A percentile compares a stretch with the other conserved stretches of the same genome.
Evolutionary conservation across 176 grass and related monocot species (phyloP).

Genomic region (Juncus inflexus): DNA sequence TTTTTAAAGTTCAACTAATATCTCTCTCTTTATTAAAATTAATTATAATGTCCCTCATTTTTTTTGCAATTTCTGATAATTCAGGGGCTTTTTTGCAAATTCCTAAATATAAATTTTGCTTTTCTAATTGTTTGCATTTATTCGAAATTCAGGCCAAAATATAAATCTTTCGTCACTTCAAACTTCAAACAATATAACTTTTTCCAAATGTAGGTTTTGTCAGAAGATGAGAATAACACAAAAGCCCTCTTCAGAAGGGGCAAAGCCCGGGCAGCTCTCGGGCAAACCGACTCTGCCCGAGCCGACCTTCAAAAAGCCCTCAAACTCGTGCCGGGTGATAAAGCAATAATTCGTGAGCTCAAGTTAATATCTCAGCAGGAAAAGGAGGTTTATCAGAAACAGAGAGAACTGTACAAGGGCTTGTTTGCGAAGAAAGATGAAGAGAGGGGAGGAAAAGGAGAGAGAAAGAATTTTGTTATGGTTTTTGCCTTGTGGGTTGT

Average conservation of each 20-base stretch:
- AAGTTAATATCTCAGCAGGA: conserved; percentile 53
- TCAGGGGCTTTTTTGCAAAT: no score
- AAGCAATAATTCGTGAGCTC: conserved; percentile 57
- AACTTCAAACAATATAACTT: no score
- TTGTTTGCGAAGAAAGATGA: conserved; percentile 36
- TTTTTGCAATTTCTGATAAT: no score
- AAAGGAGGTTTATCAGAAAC: conserved; percentile 75
- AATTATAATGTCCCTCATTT: no score
- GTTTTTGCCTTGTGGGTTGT: conserved; percentile 65
- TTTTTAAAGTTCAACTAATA: no score
- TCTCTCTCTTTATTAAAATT: no score
- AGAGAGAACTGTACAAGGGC: conserved; percentile 88
- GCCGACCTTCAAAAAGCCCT: conserved; percentile 75
- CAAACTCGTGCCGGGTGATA: conserved; percentile 63
- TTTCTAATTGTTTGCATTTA: no score
- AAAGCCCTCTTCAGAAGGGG: conserved; percentile 87
- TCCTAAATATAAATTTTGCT: no score
- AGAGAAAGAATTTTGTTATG: conserved; percentile 37
- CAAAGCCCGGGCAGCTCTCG: conserved; percentile 79
- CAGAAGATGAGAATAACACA: conserved; percentile 79
- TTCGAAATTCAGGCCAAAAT: no score
- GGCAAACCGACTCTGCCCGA: conserved; percentile 73
- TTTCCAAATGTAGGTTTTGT: conserved; percentile 47
- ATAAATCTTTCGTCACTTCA: no score
- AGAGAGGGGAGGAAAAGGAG: conserved; percentile 22